Evolutionary conservation across 305 asterid genomes (phyloP), one percentile per base, ranked within the genome.

Genomic region (Fraxinus greggii): DNA sequence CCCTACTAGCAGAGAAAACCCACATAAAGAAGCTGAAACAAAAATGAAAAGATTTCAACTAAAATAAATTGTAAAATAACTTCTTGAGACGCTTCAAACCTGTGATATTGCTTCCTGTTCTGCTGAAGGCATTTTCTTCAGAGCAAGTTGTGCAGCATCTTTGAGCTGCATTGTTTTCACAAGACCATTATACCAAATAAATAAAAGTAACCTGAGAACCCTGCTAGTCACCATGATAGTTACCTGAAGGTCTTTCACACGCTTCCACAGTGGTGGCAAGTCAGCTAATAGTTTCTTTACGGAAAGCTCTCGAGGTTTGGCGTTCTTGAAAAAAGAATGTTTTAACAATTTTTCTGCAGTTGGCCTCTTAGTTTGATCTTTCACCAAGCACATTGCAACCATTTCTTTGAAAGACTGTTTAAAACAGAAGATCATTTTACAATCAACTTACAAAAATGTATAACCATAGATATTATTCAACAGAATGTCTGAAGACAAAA

Each of bases 361-460:
- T 33, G 98, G 98, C 90, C 98, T 92, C 89, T 93, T 93, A 31
- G 95, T 92, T 90, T 92, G 98, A 88, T 93, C 98, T 87, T 93
- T 93, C 79, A 92, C 98, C 94, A 40, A 89, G 92, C 98, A 93
- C 98, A 93, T 93, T 56, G 98, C 95, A 86, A 93, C 97, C 97
- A 93, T 90, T 86, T 93, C 99, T 90, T 96, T 96, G 86, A 96
- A 96, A 79, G 98, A 93, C 99, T 94, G 92, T 84, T 83, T 75
- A 77, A 79, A 84, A 82, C 77, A 82, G 79, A 81, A 75, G 54
- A 78, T 84, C 59, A 81, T 67, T 87, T 78, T 81, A 86, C 38
- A 83, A 78, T 79, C 74, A 56, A 76, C 76, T 67, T 63, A 83
- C 29, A 63, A 65, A 82, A 32, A 76, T 40, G 81, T 79, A 42